phyloP scores from a whole-genome alignment of 2,329 filamentous ascomycete species.

The Biscogniauxia mediterranea region DNA sequence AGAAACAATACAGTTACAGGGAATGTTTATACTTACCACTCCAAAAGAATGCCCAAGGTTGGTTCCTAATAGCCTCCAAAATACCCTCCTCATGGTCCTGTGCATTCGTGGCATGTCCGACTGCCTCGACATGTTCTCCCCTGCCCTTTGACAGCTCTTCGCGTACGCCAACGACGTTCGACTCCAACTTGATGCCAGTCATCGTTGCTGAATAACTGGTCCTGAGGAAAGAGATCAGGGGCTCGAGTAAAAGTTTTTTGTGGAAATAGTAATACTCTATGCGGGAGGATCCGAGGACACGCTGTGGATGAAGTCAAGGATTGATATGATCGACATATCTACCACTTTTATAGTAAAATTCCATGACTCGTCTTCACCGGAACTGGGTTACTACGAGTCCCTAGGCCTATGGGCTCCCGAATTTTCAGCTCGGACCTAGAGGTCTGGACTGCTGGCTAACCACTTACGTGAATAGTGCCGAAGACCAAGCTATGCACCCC shows the following conservation, averaged over 20 bases:
- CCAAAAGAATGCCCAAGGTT: neutral
- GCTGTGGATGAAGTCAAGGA: neutral
- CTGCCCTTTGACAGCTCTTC: neutral
- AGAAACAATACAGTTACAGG: neutral
- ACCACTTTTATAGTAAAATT: neutral
- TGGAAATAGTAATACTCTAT: neutral
- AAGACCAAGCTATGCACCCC: neutral
- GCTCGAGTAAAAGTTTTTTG: neutral
- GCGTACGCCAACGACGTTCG: neutral
- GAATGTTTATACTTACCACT: neutral
- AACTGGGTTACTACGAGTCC: neutral
- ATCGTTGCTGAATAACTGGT: neutral
- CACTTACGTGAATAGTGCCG: neutral
- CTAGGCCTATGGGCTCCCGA: neutral
- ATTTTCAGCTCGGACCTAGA: neutral
- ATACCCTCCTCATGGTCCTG: neutral
- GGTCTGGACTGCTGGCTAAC: neutral
- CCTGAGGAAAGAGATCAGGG: neutral
- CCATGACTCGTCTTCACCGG: neutral
- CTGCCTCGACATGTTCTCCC: neutral
- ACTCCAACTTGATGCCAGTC: neutral
- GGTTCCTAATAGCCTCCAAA: neutral
- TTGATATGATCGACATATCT: neutral
- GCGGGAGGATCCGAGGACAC: neutral
- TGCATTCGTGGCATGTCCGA: neutral